These are phyloP conservation scores for Blastomyces emzantsi DNA, from an alignment of 2,329 filamentous ascomycete genomes.

Conservation along the genomic window DNA sequence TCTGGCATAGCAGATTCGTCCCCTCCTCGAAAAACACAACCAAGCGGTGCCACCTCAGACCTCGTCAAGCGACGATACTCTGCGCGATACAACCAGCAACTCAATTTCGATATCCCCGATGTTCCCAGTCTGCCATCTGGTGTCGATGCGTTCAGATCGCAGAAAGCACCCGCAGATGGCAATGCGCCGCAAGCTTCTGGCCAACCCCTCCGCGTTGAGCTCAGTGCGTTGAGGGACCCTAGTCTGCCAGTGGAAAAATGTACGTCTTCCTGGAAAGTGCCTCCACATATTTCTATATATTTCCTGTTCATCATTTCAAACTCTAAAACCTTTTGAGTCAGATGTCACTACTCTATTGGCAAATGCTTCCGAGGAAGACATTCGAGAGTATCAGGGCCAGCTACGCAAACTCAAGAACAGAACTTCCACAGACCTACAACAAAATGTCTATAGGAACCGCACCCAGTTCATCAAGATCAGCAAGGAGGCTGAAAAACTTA, in stretches of 20 bases:
- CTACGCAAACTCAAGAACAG: conserved; percentile 68
- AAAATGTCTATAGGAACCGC: conserved; percentile 93
- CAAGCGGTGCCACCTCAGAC: conserved; percentile 55
- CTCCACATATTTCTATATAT: neutral
- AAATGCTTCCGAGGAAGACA: conserved; percentile 81
- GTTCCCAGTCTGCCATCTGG: conserved; percentile 58
- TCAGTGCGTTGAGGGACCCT: conserved; percentile 69
- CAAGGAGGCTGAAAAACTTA: conserved; percentile 96
- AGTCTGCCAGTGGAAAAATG: conserved; percentile 71
- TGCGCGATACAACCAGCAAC: conserved; percentile 74
- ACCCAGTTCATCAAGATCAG: conserved; percentile 99
- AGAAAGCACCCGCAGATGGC: conserved; percentile 33
- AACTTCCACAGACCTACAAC: conserved; percentile 76
- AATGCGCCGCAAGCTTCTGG: conserved; percentile 44
- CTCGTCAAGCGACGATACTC: conserved; percentile 93
- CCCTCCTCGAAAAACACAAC: conserved; percentile 30
- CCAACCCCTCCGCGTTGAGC: conserved; percentile 60
- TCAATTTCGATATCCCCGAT: conserved; percentile 56
- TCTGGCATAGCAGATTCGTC: conserved; percentile 24
- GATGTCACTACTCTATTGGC: conserved; percentile 56
- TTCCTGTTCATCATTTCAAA: neutral
- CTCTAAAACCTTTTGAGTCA: conserved; percentile 17
- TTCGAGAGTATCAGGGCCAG: conserved; percentile 67
- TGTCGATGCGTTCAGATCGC: conserved; percentile 50
- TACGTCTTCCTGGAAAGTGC: conserved; percentile 31